A percentile compares a stretch with the other conserved stretches of the same genome.
These are phyloP conservation scores for Jimgerdemannia lactiflua DNA, from an alignment of 192 early-diverging fungal species.

Conservation along the genomic window DNA sequence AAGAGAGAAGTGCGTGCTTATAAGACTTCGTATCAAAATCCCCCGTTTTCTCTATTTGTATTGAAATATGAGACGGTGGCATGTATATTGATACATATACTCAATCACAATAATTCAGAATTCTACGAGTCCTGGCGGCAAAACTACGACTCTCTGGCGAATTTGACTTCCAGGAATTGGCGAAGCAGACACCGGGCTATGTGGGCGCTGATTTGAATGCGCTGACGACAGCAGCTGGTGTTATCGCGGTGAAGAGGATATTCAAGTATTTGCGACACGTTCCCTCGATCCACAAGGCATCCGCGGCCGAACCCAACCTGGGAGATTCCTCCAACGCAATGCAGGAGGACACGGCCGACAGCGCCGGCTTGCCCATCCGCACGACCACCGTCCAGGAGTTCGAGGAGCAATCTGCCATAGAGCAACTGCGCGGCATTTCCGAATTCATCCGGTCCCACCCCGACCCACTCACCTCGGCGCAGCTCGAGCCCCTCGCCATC, in stretches of 20 bases:
- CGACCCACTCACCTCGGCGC: conserved; percentile 70
- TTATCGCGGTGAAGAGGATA: conserved; percentile 87
- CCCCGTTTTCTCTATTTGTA: background rate
- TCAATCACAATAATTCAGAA: conserved; percentile 36
- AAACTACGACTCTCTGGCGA: conserved; percentile 79
- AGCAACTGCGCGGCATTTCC: conserved; percentile 65
- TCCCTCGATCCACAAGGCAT: conserved; percentile 11
- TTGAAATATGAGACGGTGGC: background rate
- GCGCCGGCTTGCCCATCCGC: conserved; percentile 11
- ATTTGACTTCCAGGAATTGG: conserved; percentile 79
- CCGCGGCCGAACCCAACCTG: background rate
- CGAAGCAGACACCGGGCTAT: conserved; percentile 94
- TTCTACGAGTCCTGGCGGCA: conserved; percentile 71
- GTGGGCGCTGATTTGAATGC: conserved; percentile 97
- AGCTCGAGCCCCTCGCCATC: conserved; percentile 83
- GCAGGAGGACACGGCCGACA: conserved; percentile 1
- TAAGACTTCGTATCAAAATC: conserved; percentile 3
- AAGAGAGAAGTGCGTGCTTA: conserved; percentile 65
- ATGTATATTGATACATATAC: background rate
- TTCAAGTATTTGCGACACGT: conserved; percentile 41
- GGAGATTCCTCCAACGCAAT: conserved; percentile 17
- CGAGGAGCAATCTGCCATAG: conserved; percentile 29
- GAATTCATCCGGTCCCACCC: conserved; percentile 70
- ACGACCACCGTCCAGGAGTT: conserved; percentile 29
- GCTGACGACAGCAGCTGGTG: conserved; percentile 84